Percentiles rank a stretch among this genome's conserved stretches.
Conservation (phyloP, 73 alveolate species). For the Paramecium primaurelia region DNA sequence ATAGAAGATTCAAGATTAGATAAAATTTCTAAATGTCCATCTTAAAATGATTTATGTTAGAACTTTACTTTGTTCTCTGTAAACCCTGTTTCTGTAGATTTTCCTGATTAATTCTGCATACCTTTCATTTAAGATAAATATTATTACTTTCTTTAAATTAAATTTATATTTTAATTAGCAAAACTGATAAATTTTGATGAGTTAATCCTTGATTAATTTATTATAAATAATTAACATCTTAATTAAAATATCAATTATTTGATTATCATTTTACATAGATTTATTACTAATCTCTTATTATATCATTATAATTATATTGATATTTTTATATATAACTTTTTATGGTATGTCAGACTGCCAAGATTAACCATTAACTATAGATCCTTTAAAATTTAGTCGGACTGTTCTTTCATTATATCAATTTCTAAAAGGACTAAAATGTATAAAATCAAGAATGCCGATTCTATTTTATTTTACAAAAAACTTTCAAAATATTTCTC, state of each 20-base stretch:
- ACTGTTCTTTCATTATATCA: neutral
- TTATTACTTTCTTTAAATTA: neutral
- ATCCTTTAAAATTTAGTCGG: neutral
- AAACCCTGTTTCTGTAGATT: neutral
- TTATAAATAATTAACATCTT: too few species aligned
- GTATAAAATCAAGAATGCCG: neutral
- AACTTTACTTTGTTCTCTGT: neutral
- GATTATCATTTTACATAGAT: too few species aligned
- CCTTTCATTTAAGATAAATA: neutral
- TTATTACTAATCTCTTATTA: too few species aligned
- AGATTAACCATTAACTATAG: neutral
- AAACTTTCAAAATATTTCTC: neutral
- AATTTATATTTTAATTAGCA: neutral
- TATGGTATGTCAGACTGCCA: neutral
- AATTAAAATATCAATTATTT: too few species aligned
- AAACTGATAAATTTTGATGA: neutral
- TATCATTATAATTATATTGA: too few species aligned
- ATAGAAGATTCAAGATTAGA: constrained; percentile 29
- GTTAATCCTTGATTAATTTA: neutral
- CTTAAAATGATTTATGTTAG: constrained; percentile 10
- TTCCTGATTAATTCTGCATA: neutral
- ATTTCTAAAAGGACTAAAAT: neutral
- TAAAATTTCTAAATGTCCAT: constrained; percentile 40
- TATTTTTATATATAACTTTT: too few species aligned
- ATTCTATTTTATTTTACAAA: neutral